Evolutionary conservation across 345 rosid species (phyloP), one percentile per base, ranked within the genome.

Genomic region (Eucalyptus urophylla): DNA sequence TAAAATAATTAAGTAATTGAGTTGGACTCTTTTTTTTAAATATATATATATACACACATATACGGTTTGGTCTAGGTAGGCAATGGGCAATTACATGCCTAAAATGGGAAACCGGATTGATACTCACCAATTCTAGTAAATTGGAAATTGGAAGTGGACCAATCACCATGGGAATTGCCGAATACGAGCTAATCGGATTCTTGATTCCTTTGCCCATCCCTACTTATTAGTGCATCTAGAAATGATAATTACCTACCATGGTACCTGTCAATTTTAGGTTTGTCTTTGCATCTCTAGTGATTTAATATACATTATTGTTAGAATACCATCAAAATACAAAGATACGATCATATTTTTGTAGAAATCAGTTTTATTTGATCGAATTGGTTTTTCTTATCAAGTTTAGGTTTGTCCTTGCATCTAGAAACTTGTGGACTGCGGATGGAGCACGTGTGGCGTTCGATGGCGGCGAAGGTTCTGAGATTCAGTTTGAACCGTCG

Each of bases 21-120:
- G 2, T 53, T 51, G 1, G 22, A 51, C 1, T 6, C 16, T 50
- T 16, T 49, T 14, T 14, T 6, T 16, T 49, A 14, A 2, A 50
- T 15, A 50, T 15, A 15, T 15, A 6, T 0, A 3, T 7, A 17
- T 53, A 19, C 1, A n/a, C n/a, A n/a, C n/a, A n/a, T n/a, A n/a
- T n/a, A n/a, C 9, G 0, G 0, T 53, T 53, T 0, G 0, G 1
- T 53, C 9, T 1, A 53, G 1, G 24, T 53, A 1, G 9, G 56
- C 2, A 0, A 53, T 53, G 9, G 4, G 4, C 22, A 7, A 53
- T 17, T 53, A 4, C 56, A 53, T 19, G 24, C 22, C 24, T 53
- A 53, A 21, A 53, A 53, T 0, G 0, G 56, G 22, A 1, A 51
- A 17, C 2, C 1, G 1, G 9, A 53, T 17, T 53, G 4, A 53